Evolutionary conservation across 108 stramenopile genomes (phyloP), one percentile per base, ranked within the genome.

Genomic region (Seminavis robusta): DNA sequence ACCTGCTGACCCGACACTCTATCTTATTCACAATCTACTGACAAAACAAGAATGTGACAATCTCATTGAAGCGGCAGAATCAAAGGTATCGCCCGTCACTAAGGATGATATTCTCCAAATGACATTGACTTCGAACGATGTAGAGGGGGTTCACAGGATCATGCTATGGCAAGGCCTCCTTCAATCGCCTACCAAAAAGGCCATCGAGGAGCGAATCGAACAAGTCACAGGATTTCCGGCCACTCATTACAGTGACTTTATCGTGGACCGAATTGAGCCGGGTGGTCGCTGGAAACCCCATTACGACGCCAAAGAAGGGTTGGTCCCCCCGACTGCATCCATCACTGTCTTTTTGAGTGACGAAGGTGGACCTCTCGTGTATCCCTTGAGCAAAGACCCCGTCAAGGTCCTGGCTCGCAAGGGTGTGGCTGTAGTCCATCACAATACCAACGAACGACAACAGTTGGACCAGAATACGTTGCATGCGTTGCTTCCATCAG

Each of bases 1-100:
- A 11, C 61, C 82, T 1, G 33, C 43, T 1, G 40, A 61, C 3
- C 93, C 93, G 0, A 54, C 82, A 10, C 70, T 94, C 15, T 94
- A 94, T 40, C 56, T 94, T 25, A 94, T 94, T 74, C 93, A 94
- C 76, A 90, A 94, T 61, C 68, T 89, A 38, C 47, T 94, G 31
- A 86, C 83, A 1, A 28, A 27, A n/a, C 70, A 77, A 13, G 89
- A 94, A 51, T 77, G 84, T n/a, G 75, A 86, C 30, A 47, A 59
- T 2, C 53, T 94, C 6, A 58, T 87, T 0, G 39, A 56, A 17
- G 45, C 49, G 47, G 93, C 87, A 1, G 57, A 61, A 29, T 48
- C 54, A 33, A 77, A 65, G 33, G 73, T 80, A 23, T 63, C 69
- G 40, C 63, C 67, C 16, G 32, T 67, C 11, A 45, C 59, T 15